Conservation (phyloP, 768 basidiomycete genomes). For the Pleurotus sapidus region DNA sequence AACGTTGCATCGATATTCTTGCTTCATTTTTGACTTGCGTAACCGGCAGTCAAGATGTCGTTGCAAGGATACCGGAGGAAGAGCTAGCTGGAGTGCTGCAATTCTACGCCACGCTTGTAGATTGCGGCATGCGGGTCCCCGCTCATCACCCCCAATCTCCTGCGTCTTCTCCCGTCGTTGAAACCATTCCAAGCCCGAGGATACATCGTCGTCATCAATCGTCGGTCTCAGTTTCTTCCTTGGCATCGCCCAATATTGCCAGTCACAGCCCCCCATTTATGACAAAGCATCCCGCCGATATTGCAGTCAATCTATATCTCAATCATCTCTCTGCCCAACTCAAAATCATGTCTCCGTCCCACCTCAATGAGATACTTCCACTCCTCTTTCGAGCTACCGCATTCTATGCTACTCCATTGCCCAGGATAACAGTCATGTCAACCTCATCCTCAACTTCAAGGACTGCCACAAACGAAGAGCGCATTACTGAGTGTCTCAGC, state of each 20-base stretch:
- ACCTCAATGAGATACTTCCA: slow-evolving; percentile 58
- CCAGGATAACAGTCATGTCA: slow-evolving; percentile 56
- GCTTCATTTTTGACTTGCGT: slow-evolving; percentile 53
- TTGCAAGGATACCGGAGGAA: slow-evolving; percentile 59
- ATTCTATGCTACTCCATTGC: slow-evolving; percentile 63
- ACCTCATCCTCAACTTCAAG: slow-evolving; percentile 26
- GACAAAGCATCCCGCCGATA: slow-evolving; percentile 54
- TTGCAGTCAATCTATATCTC: slow-evolving; percentile 62
- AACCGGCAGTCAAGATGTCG: slow-evolving; percentile 46
- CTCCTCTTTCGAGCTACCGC: slow-evolving; percentile 71
- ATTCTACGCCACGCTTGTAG: slow-evolving; percentile 61
- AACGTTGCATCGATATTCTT: slow-evolving; percentile 62
- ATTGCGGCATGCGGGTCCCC: slow-evolving; percentile 43
- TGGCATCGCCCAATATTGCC: slow-evolving; percentile 25
- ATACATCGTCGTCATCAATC: slow-evolving; percentile 62
- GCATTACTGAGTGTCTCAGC: slow-evolving; percentile 53
- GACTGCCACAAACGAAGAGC: slow-evolving; percentile 42
- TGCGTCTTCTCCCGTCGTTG: slow-evolving; percentile 32
- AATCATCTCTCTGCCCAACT: slow-evolving; percentile 59
- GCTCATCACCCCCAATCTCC: slow-evolving; percentile 8
- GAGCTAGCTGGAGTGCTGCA: slow-evolving; percentile 53
- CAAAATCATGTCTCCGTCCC: slow-evolving; percentile 53
- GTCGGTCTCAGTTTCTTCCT: slow-evolving; percentile 49
- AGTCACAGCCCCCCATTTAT: slow-evolving; percentile 9
- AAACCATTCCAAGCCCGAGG: slow-evolving; percentile 26